Evolutionary conservation across 176 grass and related monocot genomes (phyloP).

Genomic region (Dendrocalamus sinicus): DNA sequence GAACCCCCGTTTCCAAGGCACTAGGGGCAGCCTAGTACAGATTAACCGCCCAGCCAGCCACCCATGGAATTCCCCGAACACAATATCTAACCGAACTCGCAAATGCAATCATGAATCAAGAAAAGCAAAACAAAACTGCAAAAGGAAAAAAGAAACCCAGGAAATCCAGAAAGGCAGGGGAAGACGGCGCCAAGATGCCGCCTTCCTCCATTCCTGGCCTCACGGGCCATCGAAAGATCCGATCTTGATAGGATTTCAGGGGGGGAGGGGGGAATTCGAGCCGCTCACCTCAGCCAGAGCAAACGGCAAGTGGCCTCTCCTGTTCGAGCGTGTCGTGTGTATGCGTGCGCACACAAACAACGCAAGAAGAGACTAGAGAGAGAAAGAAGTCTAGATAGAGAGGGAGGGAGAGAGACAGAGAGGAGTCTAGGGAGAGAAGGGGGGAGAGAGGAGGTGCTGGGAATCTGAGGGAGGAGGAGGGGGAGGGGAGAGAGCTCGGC

Average conservation of each 20-base stretch:
- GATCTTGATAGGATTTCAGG: background rate
- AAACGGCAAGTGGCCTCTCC: conserved; percentile 44
- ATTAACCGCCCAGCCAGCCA: background rate
- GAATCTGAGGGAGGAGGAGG: background rate
- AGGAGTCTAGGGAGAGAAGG: background rate
- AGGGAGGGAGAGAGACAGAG: background rate
- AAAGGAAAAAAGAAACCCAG: background rate
- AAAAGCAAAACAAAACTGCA: background rate
- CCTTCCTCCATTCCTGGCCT: conserved; percentile 9
- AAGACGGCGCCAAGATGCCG: conserved; percentile 35
- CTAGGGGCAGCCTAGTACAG: background rate
- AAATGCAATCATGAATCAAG: conserved; percentile 30
- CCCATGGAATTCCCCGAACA: background rate
- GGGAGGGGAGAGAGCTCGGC: background rate
- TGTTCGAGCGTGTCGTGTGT: conserved; percentile 23
- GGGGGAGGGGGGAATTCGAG: background rate
- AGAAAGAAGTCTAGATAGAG: background rate
- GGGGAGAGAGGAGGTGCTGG: conserved; percentile 3
- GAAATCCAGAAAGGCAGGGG: conserved; percentile 11
- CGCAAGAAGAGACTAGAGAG: conserved; percentile 22
- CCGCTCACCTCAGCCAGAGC: conserved; percentile 43
- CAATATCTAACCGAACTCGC: background rate
- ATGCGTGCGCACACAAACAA: conserved; percentile 35
- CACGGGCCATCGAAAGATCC: conserved; percentile 29
- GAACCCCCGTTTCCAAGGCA: background rate